Conservation (phyloP, 2,329 filamentous ascomycete species). For the Ustulina deusta region DNA sequence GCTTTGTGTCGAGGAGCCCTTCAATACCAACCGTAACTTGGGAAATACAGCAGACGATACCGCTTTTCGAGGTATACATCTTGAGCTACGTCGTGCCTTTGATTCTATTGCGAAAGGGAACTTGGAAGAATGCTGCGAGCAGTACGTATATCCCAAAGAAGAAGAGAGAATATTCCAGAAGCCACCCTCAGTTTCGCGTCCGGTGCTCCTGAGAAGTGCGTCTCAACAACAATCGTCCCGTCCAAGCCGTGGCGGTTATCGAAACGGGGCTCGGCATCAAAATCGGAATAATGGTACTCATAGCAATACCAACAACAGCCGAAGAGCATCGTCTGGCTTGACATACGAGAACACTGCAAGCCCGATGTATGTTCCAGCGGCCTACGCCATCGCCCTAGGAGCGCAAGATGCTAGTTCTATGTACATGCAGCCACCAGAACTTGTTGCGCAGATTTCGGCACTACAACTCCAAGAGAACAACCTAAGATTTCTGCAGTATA, state of each 20-base stretch:
- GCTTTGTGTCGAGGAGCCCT: conserved; percentile 95
- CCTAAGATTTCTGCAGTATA: conserved; percentile 60
- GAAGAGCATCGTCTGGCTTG: conserved; percentile 66
- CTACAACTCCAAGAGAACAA: conserved; percentile 61
- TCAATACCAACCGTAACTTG: conserved; percentile 88
- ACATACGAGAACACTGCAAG: conserved; percentile 61
- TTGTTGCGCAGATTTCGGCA: conserved; percentile 60
- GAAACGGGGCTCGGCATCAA: conserved; percentile 60
- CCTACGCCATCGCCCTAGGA: conserved; percentile 56
- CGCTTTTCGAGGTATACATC: conserved; percentile 89
- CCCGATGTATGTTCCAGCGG: conserved; percentile 55
- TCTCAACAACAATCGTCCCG: conserved; percentile 68
- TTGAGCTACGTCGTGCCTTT: conserved; percentile 90
- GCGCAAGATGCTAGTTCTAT: conserved; percentile 61
- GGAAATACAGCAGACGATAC: conserved; percentile 97
- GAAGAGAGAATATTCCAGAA: conserved; percentile 74
- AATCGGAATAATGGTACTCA: conserved; percentile 56
- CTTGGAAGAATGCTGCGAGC: conserved; percentile 85
- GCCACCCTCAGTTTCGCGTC: conserved; percentile 65
- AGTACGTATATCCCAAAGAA: conserved; percentile 88
- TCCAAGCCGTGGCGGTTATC: conserved; percentile 60
- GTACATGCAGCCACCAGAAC: conserved; percentile 60
- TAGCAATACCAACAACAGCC: conserved; percentile 52
- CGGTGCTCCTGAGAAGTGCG: conserved; percentile 69
- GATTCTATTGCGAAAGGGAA: conserved; percentile 82